Evolutionary conservation across 2,329 filamentous ascomycete species (phyloP).

Genomic region (Sarocladium kiliense): DNA sequence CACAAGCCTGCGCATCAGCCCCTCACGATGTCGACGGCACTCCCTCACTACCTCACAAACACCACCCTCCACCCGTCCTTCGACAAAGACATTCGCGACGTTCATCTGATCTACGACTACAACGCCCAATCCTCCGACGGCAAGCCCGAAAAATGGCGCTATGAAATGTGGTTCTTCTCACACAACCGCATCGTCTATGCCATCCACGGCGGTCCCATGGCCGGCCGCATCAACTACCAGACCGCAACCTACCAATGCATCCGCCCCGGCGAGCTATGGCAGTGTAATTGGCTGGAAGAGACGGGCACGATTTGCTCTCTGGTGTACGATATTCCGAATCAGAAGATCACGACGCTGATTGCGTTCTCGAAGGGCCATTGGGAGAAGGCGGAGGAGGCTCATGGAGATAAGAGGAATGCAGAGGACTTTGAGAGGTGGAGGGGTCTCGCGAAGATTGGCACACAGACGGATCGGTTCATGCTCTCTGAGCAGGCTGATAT

Average conservation of each 20-base stretch:
- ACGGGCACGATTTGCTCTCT: slow-evolving; percentile 52
- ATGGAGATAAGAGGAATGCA: slow-evolving; percentile 50
- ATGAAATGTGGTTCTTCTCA: slow-evolving; percentile 58
- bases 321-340: slow-evolving; percentile 47
- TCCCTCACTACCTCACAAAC: slow-evolving; percentile 4
- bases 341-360: slow-evolving; percentile 45
- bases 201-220: slow-evolving; percentile 57
- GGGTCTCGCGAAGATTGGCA: slow-evolving; percentile 40
- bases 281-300: slow-evolving; percentile 57
- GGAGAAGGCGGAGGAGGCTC: slow-evolving; percentile 43
- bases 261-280: slow-evolving; percentile 52
- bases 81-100: slow-evolving; percentile 45
- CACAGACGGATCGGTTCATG: slow-evolving; percentile 43
- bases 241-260: slow-evolving; percentile 52
- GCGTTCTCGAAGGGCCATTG: slow-evolving; percentile 52
- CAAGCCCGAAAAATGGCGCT: slow-evolving; percentile 53
- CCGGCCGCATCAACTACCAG: slow-evolving; percentile 48
- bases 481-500: slow-evolving; percentile 50
- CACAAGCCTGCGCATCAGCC: not conserved
- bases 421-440: slow-evolving; percentile 48
- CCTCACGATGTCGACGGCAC: slow-evolving; percentile 9
- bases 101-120: slow-evolving; percentile 54
- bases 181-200: slow-evolving; percentile 48
- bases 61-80: slow-evolving; percentile 25
- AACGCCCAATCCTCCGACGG: slow-evolving; percentile 40